Base-by-base conservation (phyloP, 192 early-diverging fungal species). In the Dispira parvispora region DNA sequence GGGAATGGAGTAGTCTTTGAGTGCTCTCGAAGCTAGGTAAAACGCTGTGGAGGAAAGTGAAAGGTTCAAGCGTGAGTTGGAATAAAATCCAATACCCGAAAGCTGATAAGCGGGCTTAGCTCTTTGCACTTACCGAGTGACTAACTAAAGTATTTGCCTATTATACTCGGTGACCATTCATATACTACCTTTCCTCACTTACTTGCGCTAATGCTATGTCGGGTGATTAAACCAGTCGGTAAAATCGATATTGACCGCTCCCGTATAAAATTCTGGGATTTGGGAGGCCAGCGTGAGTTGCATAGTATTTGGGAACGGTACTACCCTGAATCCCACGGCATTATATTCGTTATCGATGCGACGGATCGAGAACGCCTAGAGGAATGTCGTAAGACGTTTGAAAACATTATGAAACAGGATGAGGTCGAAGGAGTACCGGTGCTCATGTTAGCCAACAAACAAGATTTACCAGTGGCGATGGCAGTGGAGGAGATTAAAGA, bases 271-370 rank as follows among this genome's bases (percentile, higher is more conserved):
- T 96, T 96, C 66, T 88, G 92, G 87, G 96, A 98, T 73, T 74
- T 98, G 32, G 95, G 95, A 5, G 95, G 95, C 0, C 90, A 95
- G 64, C 67, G 73, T 3, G 91, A 96, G 61, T 71, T 98, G 53
- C 91, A 86, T 20, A 73, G 80, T 13, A 87, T 98, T 55, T 98
- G 96, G 96, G 82, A 82, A 61, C 84, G 91, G 28, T 98, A 98
- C 76, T 98, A 91, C 68, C 64, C 75, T 16, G 96, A 98, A 67
- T 85, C 85, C 47, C 96, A 98, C 70, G 96, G 84, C 0, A 81
- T 98, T 43, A 69, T 95, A 42, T 98, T 93, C 86, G 91, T 94
- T 5, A 79, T 96, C 6, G 96, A 98, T 71, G 83, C 92, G 16
- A 80, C 82, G 8, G 87, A 93, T 65, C 68, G 66, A 61, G 83